Evolutionary conservation across 768 basidiomycete genomes (phyloP), one percentile per base, ranked within the genome.

Genomic region (Tricholoma terreum): DNA sequence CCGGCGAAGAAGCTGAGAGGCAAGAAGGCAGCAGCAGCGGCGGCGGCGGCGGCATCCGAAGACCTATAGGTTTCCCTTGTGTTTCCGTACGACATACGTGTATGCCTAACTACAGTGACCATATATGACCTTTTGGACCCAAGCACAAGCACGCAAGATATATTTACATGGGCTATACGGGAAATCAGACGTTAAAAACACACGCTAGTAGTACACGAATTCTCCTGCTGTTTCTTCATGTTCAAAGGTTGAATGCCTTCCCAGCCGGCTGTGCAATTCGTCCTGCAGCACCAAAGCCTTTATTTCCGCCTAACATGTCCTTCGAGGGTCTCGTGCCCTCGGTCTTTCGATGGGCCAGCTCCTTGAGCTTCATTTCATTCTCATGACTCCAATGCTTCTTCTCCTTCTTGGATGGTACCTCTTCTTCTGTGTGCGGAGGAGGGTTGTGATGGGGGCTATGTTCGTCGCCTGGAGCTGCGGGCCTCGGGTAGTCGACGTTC

Each of bases 1-100:
- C 88, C 80, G 67, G 75, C 82, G 50, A 90, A 84, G 81, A 91
- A 90, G 77, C 60, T 75, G 59, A 80, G 90, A 65, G 89, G 90
- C 55, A 86, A 84, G 79, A 90, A 89, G 75, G 79, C 76, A 15
- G 67, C 71, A 61, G 67, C 62, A 21, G 50, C 65, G 24, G 62
- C 62, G 55, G 63, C 61, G 42, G 61, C 48, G 55, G 63, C 61
- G 42, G 61, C 48, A 40, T 36, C 24, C 27, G 54, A 62, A 42
- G 52, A 30, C 38, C 63, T 61, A 58, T 63, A 60, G 57, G 38
- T 67, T 61, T 65, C 61, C 56, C 59, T 66, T 27, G 43, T 36
- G 40, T 46, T 54, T 27, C 27, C 46, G n/a, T 56, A 54, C 46
- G 36, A 33, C 57, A 55, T 54, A 59, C 58, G 61, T 63, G 59